Base-by-base conservation (phyloP, 164 flowering plant genomes). In the Liriodendron chinense region DNA sequence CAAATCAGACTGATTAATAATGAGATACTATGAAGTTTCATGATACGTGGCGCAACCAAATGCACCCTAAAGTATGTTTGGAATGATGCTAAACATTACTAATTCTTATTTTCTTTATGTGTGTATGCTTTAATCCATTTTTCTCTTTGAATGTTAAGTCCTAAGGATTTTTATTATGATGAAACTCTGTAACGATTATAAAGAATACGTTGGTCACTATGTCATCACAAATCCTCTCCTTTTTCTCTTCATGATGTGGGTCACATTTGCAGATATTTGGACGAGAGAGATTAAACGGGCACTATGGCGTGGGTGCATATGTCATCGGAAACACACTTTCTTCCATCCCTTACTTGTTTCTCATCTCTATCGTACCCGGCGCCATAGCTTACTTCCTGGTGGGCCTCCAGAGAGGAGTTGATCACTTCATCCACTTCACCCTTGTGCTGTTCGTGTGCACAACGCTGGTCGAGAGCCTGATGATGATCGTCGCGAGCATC, bases 201-300 rank as follows among this genome's bases (percentile, higher is more conserved):
- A 53, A 53, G 59, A 16, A 13, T 53, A 1, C 8, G 0, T 10
- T 53, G 59, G 59, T 10, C 0, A 53, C 43, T 3, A 3, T 34
- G 7, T 7, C 43, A 34, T 28, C 56, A n/a, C 71, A 21, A 65
- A 22, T 25, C 9, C 71, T 10, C 22, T 69, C 8, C 10, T 62
- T 43, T 73, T 34, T 34, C 5, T 34, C 43, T 34, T 34, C 43
- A 34, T 34, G 43, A 34, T 34, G 43, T 34, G 59, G 59, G 16
- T 12, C 3, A 10, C 43, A 25, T 56, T 6, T 73, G 25, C 59
- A 89, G 90, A 77, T 87, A 7, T 88, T 88, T 64, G 67, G 68
- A n/a, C 73, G 87, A 24, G 92, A 90, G 73, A 84, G 90, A 76
- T 71, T 86, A 24, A 89, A 90, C 47, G 91, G 91, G 14, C 92